A percentile compares a stretch with the other conserved stretches of the same genome.
phyloP scores from a whole-genome alignment of 2,329 filamentous ascomycete genomes.

The Coniochaeta ligniaria region DNA sequence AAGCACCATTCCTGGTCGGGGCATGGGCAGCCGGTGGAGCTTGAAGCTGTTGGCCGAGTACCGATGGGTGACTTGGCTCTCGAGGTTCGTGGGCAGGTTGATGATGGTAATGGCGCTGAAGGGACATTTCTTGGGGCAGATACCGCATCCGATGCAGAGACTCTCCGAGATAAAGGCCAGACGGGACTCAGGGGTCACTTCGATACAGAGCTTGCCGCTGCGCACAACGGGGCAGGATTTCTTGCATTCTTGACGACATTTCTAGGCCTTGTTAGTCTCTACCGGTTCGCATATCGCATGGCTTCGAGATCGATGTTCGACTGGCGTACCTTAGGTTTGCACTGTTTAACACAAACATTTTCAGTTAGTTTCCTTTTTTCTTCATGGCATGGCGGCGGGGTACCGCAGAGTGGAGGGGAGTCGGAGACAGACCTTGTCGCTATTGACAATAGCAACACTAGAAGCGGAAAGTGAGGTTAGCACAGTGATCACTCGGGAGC shows the following conservation, averaged over 20 bases:
- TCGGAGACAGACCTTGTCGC: constrained; percentile 70
- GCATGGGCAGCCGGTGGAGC: constrained; percentile 92
- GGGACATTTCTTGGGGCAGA: constrained; percentile 98
- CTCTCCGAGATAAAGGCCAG: constrained; percentile 97
- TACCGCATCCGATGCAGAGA: constrained; percentile 97
- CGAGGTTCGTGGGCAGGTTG: constrained; percentile 98
- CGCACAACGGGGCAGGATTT: constrained; percentile 97
- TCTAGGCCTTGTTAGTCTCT: constrained; percentile 41
- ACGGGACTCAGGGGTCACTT: constrained; percentile 80
- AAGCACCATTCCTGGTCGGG: constrained; percentile 87
- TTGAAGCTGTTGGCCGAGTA: constrained; percentile 99
- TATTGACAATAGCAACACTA: constrained; percentile 98
- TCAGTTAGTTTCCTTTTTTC: constrained; percentile 15
- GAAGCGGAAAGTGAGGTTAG: constrained; percentile 17
- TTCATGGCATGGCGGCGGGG: constrained; percentile 24
- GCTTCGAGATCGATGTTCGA: neutral
- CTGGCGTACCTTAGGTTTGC: constrained; percentile 70
- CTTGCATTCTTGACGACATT: constrained; percentile 99
- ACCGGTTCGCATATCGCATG: neutral
- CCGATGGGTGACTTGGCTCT: constrained; percentile 94
- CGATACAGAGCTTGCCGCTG: constrained; percentile 81
- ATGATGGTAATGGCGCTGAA: constrained; percentile 99
- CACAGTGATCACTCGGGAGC: constrained; percentile 1
- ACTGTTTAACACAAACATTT: constrained; percentile 46
- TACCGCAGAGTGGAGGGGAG: constrained; percentile 24